Evolutionary conservation across 140 eudicot species (phyloP).

Genomic region (Flaveria floridana): DNA sequence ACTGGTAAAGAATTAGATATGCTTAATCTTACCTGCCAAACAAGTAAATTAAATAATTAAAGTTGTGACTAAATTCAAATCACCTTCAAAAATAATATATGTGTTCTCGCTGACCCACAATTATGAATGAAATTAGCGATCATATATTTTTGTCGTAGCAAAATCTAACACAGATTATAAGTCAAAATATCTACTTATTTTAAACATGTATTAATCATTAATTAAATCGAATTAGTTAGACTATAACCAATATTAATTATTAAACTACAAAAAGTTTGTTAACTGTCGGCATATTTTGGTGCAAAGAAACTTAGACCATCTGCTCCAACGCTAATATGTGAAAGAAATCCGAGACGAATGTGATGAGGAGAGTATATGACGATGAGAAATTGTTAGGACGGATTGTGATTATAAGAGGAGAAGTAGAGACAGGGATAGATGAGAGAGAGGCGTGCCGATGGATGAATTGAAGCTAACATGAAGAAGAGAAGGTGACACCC

Average conservation of each 20-base stretch:
- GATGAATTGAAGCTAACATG: too few species aligned
- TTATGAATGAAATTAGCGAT: too few species aligned
- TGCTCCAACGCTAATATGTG: too few species aligned
- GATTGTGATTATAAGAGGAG: too few species aligned
- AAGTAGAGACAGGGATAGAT: too few species aligned
- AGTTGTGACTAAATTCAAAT: slow-evolving; percentile 29
- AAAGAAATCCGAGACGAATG: too few species aligned
- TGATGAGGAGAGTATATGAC: too few species aligned
- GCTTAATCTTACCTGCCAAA: slow-evolving; percentile 38
- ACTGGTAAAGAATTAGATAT: slow-evolving; percentile 21
- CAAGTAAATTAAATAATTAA: slow-evolving; percentile 29
- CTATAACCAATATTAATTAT: not conserved
- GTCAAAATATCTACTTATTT: not conserved
- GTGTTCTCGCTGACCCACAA: not conserved
- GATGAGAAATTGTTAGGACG: too few species aligned
- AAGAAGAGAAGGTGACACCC: too few species aligned
- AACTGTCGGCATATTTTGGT: not conserved
- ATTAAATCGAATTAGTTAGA: not conserved
- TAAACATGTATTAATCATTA: not conserved
- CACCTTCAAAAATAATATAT: not conserved
- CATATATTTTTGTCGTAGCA: not conserved
- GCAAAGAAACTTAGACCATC: not conserved
- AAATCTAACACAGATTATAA: not conserved
- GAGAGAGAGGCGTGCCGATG: too few species aligned
- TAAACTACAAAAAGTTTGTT: not conserved